These are phyloP conservation scores for Skeletonema grethae DNA, from an alignment of 108 stramenopile species.

Conservation along the genomic window DNA sequence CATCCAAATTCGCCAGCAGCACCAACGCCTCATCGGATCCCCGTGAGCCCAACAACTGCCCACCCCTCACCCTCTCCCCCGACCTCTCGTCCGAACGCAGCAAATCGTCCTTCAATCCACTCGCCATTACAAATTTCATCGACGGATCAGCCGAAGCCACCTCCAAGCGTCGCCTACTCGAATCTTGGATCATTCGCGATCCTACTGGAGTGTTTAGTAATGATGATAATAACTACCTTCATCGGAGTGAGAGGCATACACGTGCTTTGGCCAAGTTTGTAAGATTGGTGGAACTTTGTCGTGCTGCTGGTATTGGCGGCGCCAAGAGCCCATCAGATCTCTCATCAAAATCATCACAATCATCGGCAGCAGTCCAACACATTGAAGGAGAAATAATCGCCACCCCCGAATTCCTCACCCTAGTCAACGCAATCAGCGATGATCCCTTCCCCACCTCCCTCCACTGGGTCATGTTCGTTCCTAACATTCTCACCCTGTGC, in stretches of 20 bases:
- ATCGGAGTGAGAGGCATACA: conserved; percentile 80
- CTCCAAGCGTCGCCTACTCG: conserved; percentile 67
- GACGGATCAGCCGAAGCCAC: conserved; percentile 57
- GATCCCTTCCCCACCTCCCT: conserved; percentile 76
- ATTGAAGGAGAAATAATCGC: conserved; percentile 60
- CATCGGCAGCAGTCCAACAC: conserved; percentile 8
- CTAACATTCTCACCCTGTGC: conserved; percentile 82
- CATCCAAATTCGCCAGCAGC: neutral
- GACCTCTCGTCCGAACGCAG: conserved; percentile 69
- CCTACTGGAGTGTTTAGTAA: conserved; percentile 73
- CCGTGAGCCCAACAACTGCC: conserved; percentile 10
- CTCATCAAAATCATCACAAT: no score
- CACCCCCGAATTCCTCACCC: conserved; percentile 57
- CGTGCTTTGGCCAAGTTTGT: conserved; percentile 84
- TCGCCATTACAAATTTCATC: conserved; percentile 71
- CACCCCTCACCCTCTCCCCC: conserved; percentile 41
- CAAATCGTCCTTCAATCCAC: conserved; percentile 60
- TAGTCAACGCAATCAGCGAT: conserved; percentile 72
- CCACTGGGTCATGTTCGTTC: conserved; percentile 95
- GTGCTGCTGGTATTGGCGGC: conserved; percentile 72
- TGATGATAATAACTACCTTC: conserved; percentile 75
- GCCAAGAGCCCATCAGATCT: neutral
- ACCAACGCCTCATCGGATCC: conserved; percentile 8
- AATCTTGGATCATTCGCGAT: conserved; percentile 66
- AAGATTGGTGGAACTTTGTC: conserved; percentile 79